These are phyloP conservation scores for Lactarius hatsudake DNA, from an alignment of 768 basidiomycete genomes.

Conservation along the genomic window DNA sequence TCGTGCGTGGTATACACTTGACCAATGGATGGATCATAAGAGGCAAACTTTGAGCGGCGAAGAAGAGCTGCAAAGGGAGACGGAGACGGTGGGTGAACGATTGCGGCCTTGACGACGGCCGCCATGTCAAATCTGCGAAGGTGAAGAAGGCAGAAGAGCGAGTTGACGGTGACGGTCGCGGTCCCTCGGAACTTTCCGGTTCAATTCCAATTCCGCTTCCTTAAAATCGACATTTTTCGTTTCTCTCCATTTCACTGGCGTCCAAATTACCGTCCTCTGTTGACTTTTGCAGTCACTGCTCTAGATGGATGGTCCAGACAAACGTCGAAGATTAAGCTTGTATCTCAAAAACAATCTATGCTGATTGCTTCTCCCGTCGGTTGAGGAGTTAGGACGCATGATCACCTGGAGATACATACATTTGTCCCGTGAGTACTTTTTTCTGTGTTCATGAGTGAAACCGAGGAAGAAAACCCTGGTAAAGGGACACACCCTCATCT, in stretches of 20 bases:
- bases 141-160: background rate
- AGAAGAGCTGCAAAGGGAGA: slow-evolving; percentile 77
- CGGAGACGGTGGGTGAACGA: slow-evolving; percentile 37
- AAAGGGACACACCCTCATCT: slow-evolving; percentile 75
- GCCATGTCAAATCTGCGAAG: slow-evolving; percentile 13
- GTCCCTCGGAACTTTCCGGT: slow-evolving; percentile 9
- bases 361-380: slow-evolving; percentile 87
- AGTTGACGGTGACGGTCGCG: background rate
- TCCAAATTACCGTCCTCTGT: slow-evolving; percentile 77
- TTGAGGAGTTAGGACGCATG: slow-evolving; percentile 88
- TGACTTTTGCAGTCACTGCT: slow-evolving; percentile 38
- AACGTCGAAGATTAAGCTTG: slow-evolving; percentile 69
- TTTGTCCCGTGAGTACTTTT: slow-evolving; percentile 24
- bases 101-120: slow-evolving; percentile 16
- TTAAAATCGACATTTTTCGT: slow-evolving; percentile 13
- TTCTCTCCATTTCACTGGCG: slow-evolving; percentile 47
- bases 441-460: slow-evolving; percentile 28
- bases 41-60: slow-evolving; percentile 77
- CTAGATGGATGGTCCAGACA: slow-evolving; percentile 83
- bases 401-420: slow-evolving; percentile 87
- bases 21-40: slow-evolving; percentile 70
- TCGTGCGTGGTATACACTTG: slow-evolving; percentile 74
- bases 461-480: slow-evolving; percentile 86
- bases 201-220: slow-evolving; percentile 11
- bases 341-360: slow-evolving; percentile 90